These are phyloP conservation scores for Colletotrichum sp. DNA, from an alignment of 2,329 filamentous ascomycete species.

Conservation along the genomic window DNA sequence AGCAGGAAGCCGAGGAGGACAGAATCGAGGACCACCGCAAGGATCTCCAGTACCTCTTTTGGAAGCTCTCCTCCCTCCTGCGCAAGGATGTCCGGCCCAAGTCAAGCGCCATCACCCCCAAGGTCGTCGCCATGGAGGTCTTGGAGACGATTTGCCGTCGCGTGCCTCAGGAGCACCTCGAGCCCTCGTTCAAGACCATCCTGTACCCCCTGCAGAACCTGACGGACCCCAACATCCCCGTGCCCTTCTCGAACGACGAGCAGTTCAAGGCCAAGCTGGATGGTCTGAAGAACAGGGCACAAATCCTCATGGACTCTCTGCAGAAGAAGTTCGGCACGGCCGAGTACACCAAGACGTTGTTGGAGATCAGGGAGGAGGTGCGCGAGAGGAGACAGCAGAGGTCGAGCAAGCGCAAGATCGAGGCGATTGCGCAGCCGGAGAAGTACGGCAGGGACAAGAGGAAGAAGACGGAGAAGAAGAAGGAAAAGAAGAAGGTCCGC, in stretches of 20 bases:
- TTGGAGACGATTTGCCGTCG: slow-evolving; percentile 72
- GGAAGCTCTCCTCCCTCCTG: slow-evolving; percentile 78
- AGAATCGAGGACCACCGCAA: slow-evolving; percentile 29
- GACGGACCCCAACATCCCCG: slow-evolving; percentile 77
- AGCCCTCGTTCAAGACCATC: slow-evolving; percentile 66
- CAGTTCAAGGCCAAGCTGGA: slow-evolving; percentile 74
- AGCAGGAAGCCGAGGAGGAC: slow-evolving; percentile 40
- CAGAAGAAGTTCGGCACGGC: slow-evolving; percentile 85
- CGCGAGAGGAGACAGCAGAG: slow-evolving; percentile 74
- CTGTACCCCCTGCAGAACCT: slow-evolving; percentile 76
- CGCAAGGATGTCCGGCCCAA: slow-evolving; percentile 74
- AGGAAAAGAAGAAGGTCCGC: slow-evolving; percentile 80
- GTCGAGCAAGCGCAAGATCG: slow-evolving; percentile 85
- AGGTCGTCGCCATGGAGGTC: slow-evolving; percentile 77
- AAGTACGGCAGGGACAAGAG: slow-evolving; percentile 79
- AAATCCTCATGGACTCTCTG: slow-evolving; percentile 80
- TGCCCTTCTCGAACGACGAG: slow-evolving; percentile 74
- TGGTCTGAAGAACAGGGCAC: slow-evolving; percentile 71
- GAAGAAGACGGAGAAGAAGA: slow-evolving; percentile 85
- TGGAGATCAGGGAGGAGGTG: slow-evolving; percentile 76
- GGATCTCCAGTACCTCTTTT: slow-evolving; percentile 75
- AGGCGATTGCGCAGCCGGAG: slow-evolving; percentile 83
- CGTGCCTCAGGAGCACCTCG: slow-evolving; percentile 61
- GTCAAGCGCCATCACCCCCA: slow-evolving; percentile 70
- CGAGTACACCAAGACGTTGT: slow-evolving; percentile 76